A percentile compares a stretch with the other conserved stretches of the same genome.
These are phyloP conservation scores for Trichodelitschia bisporula DNA, from an alignment of 495 filamentous ascomycete species.

Conservation along the genomic window DNA sequence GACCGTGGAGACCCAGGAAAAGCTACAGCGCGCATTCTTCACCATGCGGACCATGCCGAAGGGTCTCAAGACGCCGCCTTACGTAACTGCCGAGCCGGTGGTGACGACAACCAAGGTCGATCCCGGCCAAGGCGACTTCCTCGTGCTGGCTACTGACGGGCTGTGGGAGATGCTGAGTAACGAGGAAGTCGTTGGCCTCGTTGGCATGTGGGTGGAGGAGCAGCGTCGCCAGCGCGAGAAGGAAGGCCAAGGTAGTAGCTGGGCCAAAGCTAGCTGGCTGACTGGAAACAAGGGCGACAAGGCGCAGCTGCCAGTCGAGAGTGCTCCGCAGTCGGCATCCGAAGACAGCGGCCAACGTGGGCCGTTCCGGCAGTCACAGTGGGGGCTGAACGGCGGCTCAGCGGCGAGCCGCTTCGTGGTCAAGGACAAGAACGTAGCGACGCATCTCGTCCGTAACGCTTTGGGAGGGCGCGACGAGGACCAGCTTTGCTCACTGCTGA, in stretches of 20 bases:
- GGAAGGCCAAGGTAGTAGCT: constrained; percentile 13
- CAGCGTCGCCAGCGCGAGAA: constrained; percentile 17
- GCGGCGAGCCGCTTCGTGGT: constrained; percentile 64
- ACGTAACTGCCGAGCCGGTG: constrained; percentile 90
- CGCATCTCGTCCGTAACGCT: constrained; percentile 87
- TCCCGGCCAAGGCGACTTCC: constrained; percentile 74
- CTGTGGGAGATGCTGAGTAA: constrained; percentile 99
- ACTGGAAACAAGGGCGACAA: constrained; percentile 15
- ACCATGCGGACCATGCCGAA: constrained; percentile 38
- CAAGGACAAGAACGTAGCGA: constrained; percentile 89
- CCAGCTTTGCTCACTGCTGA: constrained; percentile 82
- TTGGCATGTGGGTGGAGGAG: constrained; percentile 81
- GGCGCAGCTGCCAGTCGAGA: constrained; percentile 29
- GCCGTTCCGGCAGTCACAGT: constrained; percentile 65
- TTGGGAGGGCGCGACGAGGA: constrained; percentile 84
- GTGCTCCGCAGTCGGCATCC: constrained; percentile 19
- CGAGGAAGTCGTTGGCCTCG: constrained; percentile 89
- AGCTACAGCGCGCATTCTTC: constrained; percentile 65
- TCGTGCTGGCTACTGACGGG: constrained; percentile 92
- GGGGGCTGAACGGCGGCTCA: constrained; percentile 30
- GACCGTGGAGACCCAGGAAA: constrained; percentile 56
- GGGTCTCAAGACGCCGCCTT: constrained; percentile 74
- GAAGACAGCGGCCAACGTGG: constrained; percentile 24
- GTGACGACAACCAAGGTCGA: constrained; percentile 89
- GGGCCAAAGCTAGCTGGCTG: constrained; percentile 33